phyloP scores from a whole-genome alignment of 1,284 basidiomycete genomes.

The Apiotrichum gracile region DNA sequence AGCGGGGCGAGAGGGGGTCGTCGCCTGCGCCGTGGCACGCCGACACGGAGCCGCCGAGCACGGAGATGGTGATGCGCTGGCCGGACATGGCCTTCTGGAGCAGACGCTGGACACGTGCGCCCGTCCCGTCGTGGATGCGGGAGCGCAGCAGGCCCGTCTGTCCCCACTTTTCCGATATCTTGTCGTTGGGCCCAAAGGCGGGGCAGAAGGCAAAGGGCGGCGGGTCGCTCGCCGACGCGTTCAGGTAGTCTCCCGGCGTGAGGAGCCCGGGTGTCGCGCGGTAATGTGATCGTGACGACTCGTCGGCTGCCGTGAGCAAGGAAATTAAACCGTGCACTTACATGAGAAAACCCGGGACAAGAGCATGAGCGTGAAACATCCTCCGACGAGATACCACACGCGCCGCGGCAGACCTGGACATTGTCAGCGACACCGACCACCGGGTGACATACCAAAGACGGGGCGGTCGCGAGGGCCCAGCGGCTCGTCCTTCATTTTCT shows the following conservation, averaged over 20 bases:
- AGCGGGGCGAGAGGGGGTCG: slow-evolving; percentile 74
- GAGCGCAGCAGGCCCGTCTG: slow-evolving; percentile 68
- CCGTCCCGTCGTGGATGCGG: slow-evolving; percentile 70
- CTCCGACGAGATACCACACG: slow-evolving; percentile 62
- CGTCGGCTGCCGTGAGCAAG: not conserved
- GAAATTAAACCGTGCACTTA: slow-evolving; percentile 11
- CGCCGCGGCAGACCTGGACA: slow-evolving; percentile 47
- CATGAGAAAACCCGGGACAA: slow-evolving; percentile 59
- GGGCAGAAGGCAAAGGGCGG: slow-evolving; percentile 89
- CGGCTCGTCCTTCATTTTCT: not conserved
- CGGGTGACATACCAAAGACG: slow-evolving; percentile 17
- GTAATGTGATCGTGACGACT: slow-evolving; percentile 10
- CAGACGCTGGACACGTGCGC: slow-evolving; percentile 75
- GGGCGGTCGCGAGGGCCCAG: not conserved
- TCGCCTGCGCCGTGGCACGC: slow-evolving; percentile 90
- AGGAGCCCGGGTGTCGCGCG: slow-evolving; percentile 10
- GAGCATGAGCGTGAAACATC: slow-evolving; percentile 57
- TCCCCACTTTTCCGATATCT: slow-evolving; percentile 70
- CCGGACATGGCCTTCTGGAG: slow-evolving; percentile 78
- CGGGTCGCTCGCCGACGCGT: slow-evolving; percentile 51
- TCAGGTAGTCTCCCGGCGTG: slow-evolving; percentile 45
- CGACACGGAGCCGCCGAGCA: slow-evolving; percentile 88
- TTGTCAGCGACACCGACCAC: not conserved
- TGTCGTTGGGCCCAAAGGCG: slow-evolving; percentile 72
- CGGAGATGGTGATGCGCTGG: slow-evolving; percentile 79